phyloP scores from a whole-genome alignment of 768 basidiomycete genomes.

The Clitopilus hobsonii region DNA sequence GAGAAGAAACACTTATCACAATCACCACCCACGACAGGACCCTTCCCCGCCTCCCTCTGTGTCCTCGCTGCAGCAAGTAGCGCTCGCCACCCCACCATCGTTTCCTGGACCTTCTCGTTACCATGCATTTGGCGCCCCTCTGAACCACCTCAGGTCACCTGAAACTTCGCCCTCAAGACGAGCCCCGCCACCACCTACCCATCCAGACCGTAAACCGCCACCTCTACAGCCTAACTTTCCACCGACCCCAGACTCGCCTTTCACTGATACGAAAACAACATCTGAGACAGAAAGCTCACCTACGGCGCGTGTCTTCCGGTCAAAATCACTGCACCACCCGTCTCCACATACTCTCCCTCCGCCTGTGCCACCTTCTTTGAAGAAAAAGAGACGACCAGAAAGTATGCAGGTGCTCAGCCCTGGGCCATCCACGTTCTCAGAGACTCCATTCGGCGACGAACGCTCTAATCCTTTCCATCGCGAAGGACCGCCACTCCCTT shows the following conservation, averaged over 20 bases:
- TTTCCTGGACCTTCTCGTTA: background rate
- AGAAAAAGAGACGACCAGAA: slow-evolving; percentile 51
- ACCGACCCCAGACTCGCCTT: slow-evolving; percentile 9
- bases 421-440: slow-evolving; percentile 10
- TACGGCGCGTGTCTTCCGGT: slow-evolving; percentile 40
- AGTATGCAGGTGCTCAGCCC: slow-evolving; percentile 47
- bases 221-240: slow-evolving; percentile 7
- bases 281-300: slow-evolving; percentile 18
- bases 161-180: slow-evolving; percentile 22
- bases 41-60: slow-evolving; percentile 37
- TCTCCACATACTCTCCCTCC: slow-evolving; percentile 22
- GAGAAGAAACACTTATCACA: slow-evolving; percentile 16
- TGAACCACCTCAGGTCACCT: slow-evolving; percentile 17
- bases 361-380: slow-evolving; percentile 35
- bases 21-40: slow-evolving; percentile 13
- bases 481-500: background rate
- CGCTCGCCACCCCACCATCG: slow-evolving; percentile 23
- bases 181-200: slow-evolving; percentile 39
- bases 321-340: slow-evolving; percentile 50
- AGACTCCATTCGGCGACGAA: background rate
- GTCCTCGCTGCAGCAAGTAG: slow-evolving; percentile 43
- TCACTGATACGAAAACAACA: slow-evolving; percentile 7
- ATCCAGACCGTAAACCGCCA: slow-evolving; percentile 45
- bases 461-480: background rate
- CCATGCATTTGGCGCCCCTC: slow-evolving; percentile 3